Conservation (phyloP, 805 yeast species). For the Lachancea mirantina region DNA sequence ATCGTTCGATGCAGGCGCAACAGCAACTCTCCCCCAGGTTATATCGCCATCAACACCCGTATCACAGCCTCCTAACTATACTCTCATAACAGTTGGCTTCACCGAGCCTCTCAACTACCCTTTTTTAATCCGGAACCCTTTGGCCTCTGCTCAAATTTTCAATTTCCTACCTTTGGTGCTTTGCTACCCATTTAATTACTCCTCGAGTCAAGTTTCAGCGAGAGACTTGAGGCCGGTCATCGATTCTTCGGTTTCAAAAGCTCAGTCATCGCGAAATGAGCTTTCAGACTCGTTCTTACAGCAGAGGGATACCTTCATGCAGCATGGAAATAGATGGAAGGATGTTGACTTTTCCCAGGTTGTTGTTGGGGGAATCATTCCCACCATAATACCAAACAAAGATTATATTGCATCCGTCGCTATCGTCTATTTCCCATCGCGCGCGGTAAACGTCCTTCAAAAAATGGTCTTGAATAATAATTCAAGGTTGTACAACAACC, state of each 20-base stretch:
- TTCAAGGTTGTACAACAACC: slow-evolving; percentile 58
- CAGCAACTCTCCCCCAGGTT: slow-evolving; percentile 35
- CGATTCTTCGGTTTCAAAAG: no score
- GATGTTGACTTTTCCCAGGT: slow-evolving; percentile 37
- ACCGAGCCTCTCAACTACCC: slow-evolving; percentile 70
- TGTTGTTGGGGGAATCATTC: slow-evolving; percentile 62
- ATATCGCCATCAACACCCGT: slow-evolving; percentile 33
- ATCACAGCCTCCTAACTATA: slow-evolving; percentile 21
- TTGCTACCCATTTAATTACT: slow-evolving; percentile 50
- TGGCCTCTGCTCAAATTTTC: slow-evolving; percentile 63
- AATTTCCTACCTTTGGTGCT: slow-evolving; percentile 68
- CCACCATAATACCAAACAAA: slow-evolving; percentile 53
- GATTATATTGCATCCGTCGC: slow-evolving; percentile 79
- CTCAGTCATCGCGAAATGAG: no score
- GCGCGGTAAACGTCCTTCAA: slow-evolving; percentile 43
- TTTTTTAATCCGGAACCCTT: slow-evolving; percentile 74
- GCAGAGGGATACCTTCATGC: no score
- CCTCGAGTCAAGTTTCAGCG: no score
- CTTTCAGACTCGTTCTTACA: no score
- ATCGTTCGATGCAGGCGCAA: slow-evolving; percentile 25
- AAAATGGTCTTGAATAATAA: slow-evolving; percentile 39
- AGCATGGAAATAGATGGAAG: no score
- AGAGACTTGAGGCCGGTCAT: no score
- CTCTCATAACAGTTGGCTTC: slow-evolving; percentile 36
- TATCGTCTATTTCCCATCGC: slow-evolving; percentile 68